Conservation (phyloP, 495 filamentous ascomycete species). For the Amorphotheca resinae region DNA sequence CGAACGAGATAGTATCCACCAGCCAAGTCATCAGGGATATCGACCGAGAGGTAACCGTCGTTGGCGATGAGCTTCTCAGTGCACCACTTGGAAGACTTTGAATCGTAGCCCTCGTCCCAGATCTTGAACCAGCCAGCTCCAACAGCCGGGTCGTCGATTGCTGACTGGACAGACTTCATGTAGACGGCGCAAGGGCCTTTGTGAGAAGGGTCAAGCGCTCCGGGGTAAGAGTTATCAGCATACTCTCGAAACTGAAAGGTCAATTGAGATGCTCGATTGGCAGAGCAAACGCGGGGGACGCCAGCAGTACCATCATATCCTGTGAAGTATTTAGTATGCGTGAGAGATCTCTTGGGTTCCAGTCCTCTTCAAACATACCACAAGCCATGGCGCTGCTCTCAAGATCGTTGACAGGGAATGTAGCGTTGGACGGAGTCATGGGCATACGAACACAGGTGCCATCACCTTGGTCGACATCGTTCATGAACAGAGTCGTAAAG, state of each 20-base stretch:
- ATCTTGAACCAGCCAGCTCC: conserved; percentile 77
- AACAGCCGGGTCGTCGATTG: conserved; percentile 27
- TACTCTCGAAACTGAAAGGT: conserved; percentile 51
- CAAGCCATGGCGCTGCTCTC: conserved; percentile 55
- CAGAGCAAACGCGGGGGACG: conserved; percentile 46
- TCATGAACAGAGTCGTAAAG: conserved; percentile 53
- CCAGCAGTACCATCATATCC: conserved; percentile 40
- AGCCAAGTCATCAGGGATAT: conserved; percentile 45
- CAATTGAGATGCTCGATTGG: conserved; percentile 38
- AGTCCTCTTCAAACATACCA: too few relatives aligned
- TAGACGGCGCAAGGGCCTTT: conserved; percentile 64
- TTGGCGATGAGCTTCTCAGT: conserved; percentile 56
- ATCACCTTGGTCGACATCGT: conserved; percentile 52
- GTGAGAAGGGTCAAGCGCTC: conserved; percentile 47
- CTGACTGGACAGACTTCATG: conserved; percentile 45
- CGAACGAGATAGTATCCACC: conserved; percentile 57
- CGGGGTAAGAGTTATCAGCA: conserved; percentile 41
- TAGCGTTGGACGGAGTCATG: conserved; percentile 33
- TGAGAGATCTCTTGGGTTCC: too few relatives aligned
- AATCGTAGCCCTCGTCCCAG: conserved; percentile 52
- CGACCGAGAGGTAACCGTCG: conserved; percentile 47
- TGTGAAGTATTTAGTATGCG: conserved; percentile 30
- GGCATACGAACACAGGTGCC: conserved; percentile 60
- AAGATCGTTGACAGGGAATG: conserved; percentile 39
- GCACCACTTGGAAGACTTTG: conserved; percentile 34